Evolutionary conservation across 2,329 filamentous ascomycete genomes (phyloP).

Genomic region (Didymella pinodella): DNA sequence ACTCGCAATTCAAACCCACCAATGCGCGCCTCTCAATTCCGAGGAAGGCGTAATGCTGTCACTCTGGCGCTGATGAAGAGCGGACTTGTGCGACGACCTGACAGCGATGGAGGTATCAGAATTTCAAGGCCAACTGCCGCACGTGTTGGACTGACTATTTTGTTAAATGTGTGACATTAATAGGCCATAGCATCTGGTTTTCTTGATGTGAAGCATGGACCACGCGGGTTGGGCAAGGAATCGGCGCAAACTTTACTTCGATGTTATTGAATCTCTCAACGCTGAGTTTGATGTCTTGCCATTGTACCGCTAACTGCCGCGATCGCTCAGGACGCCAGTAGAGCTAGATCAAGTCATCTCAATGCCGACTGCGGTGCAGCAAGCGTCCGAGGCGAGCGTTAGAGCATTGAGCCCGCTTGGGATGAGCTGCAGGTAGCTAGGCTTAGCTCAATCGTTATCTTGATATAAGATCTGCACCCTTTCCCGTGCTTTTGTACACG

Average conservation of each 20-base stretch:
- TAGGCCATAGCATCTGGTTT: background rate
- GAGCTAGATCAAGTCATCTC: background rate
- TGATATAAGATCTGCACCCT: background rate
- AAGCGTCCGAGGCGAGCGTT: background rate
- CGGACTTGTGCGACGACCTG: background rate
- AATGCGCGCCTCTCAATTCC: background rate
- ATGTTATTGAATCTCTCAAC: no score
- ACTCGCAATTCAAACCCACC: background rate
- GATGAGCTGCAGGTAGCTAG: background rate
- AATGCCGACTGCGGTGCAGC: background rate
- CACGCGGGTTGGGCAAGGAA: background rate
- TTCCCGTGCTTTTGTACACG: background rate
- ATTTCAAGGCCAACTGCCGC: background rate
- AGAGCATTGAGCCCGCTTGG: background rate
- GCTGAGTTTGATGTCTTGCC: background rate
- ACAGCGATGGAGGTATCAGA: background rate
- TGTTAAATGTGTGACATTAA: background rate
- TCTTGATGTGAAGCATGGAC: background rate
- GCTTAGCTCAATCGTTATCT: background rate
- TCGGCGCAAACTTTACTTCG: background rate
- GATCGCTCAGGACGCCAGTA: background rate
- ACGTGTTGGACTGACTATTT: background rate
- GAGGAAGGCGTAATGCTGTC: background rate
- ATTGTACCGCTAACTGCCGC: background rate
- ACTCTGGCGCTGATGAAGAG: background rate